A percentile compares a stretch with the other conserved stretches of the same genome.
Evolutionary conservation across 805 yeast species (phyloP).

Genomic region (Lipomyces spencermartinsiae): DNA sequence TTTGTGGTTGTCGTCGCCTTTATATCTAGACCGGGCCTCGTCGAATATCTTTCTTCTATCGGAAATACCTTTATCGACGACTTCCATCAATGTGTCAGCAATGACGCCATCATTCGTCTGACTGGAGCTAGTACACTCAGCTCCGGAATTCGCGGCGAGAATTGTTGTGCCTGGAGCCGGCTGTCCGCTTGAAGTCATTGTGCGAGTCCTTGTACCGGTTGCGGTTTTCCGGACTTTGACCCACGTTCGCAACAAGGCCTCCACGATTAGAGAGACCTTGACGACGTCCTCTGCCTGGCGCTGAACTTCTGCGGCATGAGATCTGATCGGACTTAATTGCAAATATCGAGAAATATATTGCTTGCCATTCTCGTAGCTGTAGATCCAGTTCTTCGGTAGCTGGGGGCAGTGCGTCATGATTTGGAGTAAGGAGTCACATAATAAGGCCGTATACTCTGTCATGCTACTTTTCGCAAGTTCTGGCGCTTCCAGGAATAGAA

Average conservation of each 20-base stretch:
- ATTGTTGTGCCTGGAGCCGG: conserved; percentile 3
- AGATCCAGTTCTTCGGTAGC: conserved; percentile 25
- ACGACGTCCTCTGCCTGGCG: conserved; percentile 15
- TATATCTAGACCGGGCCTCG: background rate
- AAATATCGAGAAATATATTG: conserved; percentile 17
- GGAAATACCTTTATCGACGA: background rate
- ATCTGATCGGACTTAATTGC: conserved; percentile 9
- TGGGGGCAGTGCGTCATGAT: conserved; percentile 6
- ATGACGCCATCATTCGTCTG: background rate
- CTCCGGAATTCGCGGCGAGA: background rate
- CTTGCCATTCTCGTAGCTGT: conserved; percentile 21
- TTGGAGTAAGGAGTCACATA: conserved; percentile 22
- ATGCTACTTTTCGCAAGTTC: conserved; percentile 9
- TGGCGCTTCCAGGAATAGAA: conserved; percentile 28
- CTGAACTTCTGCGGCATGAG: background rate
- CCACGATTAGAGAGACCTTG: conserved; percentile 19
- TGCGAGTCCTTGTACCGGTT: conserved; percentile 16
- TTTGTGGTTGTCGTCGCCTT: background rate
- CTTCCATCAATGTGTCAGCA: background rate
- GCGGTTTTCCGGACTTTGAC: conserved; percentile 21
- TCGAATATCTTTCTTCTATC: conserved; percentile 7
- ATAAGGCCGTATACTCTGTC: conserved; percentile 14
- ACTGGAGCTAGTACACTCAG: background rate
- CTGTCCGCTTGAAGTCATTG: conserved; percentile 7
- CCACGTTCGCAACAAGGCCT: conserved; percentile 27